These are phyloP conservation scores for Taphrina wiesneri DNA, from an alignment of 1,139 yeast species.

Conservation along the genomic window DNA sequence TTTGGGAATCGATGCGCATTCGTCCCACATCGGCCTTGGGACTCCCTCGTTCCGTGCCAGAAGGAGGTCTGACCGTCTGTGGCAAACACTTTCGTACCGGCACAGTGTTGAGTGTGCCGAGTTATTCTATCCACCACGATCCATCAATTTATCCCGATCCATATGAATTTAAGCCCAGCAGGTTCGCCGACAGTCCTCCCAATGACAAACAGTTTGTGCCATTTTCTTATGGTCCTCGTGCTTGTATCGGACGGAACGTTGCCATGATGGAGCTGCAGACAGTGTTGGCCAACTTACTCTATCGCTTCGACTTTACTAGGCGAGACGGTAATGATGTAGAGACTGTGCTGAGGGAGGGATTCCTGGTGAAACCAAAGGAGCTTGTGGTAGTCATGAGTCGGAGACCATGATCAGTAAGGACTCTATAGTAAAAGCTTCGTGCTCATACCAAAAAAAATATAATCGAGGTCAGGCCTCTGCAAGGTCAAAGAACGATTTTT, in stretches of 20 bases:
- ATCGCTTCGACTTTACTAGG: conserved; percentile 22
- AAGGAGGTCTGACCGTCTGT: conserved; percentile 13
- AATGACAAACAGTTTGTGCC: conserved; percentile 27
- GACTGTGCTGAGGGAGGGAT: conserved; percentile 27
- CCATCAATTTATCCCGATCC: conserved; percentile 55
- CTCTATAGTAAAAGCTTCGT: no score
- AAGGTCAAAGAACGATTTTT: no score
- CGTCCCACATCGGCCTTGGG: conserved; percentile 28
- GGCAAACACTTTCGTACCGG: conserved; percentile 22
- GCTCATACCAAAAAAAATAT: no score
- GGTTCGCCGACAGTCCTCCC: conserved; percentile 53
- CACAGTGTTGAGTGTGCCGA: conserved; percentile 27
- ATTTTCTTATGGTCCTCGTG: conserved; percentile 31
- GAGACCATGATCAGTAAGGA: not conserved
- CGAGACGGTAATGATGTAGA: conserved; percentile 1
- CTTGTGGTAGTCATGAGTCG: conserved; percentile 17
- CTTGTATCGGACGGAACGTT: conserved; percentile 30
- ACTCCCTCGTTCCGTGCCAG: conserved; percentile 29
- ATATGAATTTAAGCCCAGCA: conserved; percentile 56
- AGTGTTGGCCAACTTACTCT: conserved; percentile 22
- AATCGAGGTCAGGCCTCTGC: no score
- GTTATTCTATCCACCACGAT: conserved; percentile 60
- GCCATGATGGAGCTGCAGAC: conserved; percentile 33
- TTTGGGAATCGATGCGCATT: conserved; percentile 23
- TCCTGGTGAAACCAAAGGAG: conserved; percentile 26